Conservation (phyloP, 2,329 filamentous ascomycete genomes). For the Colletotrichum paranaense region DNA sequence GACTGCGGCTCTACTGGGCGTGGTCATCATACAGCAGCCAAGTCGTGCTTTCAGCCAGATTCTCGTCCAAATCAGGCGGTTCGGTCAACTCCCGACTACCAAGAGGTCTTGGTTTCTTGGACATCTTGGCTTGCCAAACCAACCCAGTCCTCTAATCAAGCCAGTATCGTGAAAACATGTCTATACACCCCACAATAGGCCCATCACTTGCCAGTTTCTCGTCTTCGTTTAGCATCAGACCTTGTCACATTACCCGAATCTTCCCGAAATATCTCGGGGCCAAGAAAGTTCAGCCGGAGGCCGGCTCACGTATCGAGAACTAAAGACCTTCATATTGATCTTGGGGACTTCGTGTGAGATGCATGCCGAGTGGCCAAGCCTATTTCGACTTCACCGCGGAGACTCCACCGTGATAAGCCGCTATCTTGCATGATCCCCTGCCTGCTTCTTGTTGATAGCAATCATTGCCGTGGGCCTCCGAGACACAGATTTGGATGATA, state of each 20-base stretch:
- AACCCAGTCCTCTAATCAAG: slow-evolving; percentile 1
- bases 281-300: slow-evolving; percentile 2
- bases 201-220: background rate
- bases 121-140: slow-evolving; percentile 9
- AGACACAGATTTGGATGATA: too few relatives aligned
- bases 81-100: slow-evolving; percentile 25
- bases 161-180: background rate
- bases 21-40: slow-evolving; percentile 10
- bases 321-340: background rate
- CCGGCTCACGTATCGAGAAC: background rate
- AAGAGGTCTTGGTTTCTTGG: slow-evolving; percentile 27
- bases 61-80: background rate
- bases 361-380: slow-evolving; percentile 7
- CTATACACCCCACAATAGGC: background rate
- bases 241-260: background rate
- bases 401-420: background rate
- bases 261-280: background rate
- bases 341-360: background rate
- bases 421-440: background rate
- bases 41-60: background rate
- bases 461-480: too few relatives aligned
- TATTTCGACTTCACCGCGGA: background rate
- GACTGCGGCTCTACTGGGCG: slow-evolving; percentile 26
- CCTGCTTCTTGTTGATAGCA: too few relatives aligned
- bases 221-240: background rate